These are phyloP conservation scores for Graphiopsis chlorocephala DNA, from an alignment of 2,329 filamentous ascomycete species.

Conservation along the genomic window DNA sequence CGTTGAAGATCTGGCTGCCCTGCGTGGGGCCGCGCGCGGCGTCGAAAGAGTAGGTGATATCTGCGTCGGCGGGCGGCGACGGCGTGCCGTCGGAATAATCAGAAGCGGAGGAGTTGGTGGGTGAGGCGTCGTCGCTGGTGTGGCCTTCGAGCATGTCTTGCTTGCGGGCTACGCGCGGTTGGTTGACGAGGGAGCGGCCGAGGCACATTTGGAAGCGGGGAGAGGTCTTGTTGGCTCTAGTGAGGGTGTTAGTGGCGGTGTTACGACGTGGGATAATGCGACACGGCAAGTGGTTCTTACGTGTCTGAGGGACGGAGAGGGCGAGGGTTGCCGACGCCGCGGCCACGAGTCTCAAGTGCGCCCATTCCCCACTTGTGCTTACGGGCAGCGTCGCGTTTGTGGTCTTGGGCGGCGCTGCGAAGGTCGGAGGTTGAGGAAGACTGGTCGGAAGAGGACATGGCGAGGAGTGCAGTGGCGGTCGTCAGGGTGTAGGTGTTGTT, in stretches of 20 bases:
- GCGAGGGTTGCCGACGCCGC: slow-evolving; percentile 31
- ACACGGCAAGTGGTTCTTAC: slow-evolving; percentile 24
- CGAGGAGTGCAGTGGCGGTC: neutral
- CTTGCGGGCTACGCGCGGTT: slow-evolving; percentile 33
- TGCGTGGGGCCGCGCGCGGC: slow-evolving; percentile 48
- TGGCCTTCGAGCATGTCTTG: slow-evolving; percentile 43
- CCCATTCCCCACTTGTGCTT: slow-evolving; percentile 53
- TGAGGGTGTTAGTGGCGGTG: neutral
- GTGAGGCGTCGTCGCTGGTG: slow-evolving; percentile 38
- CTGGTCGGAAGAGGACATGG: slow-evolving; percentile 46
- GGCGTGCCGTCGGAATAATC: slow-evolving; percentile 39
- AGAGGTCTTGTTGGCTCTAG: slow-evolving; percentile 28
- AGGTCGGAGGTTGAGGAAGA: slow-evolving; percentile 51
- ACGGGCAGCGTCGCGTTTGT: slow-evolving; percentile 49
- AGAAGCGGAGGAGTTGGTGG: slow-evolving; percentile 44
- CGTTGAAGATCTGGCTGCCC: slow-evolving; percentile 57
- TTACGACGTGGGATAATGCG: neutral
- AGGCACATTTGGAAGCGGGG: slow-evolving; percentile 21
- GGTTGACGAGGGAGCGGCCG: slow-evolving; percentile 5
- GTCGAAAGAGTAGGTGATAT: slow-evolving; percentile 56
- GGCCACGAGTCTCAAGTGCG: slow-evolving; percentile 28
- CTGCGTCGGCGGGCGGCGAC: slow-evolving; percentile 46
- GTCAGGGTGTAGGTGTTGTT: neutral
- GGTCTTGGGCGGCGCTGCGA: slow-evolving; percentile 53
- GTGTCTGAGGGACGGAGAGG: slow-evolving; percentile 34